Evolutionary conservation across 371 early-diverging fungal genomes (phyloP).

Genomic region (Capniomyces stellatus): DNA sequence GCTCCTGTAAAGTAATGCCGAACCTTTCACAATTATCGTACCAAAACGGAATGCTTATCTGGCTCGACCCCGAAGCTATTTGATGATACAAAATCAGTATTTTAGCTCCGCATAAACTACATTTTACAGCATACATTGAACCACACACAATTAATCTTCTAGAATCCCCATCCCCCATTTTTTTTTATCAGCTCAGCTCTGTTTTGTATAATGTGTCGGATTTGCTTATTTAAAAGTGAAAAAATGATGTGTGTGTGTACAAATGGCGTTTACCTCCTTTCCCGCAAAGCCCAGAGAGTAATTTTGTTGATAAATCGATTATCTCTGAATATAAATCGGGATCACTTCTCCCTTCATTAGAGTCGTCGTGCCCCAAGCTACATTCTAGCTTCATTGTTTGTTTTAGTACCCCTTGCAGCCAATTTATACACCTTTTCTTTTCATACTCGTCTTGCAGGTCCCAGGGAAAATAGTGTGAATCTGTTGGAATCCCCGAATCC

Average conservation of each 20-base stretch:
- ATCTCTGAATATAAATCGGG: background rate
- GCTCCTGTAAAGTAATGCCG: slow-evolving; percentile 7
- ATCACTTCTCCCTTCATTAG: background rate
- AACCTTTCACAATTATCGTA: background rate
- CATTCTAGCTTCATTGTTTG: background rate
- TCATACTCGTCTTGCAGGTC: no score
- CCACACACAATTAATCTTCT: background rate
- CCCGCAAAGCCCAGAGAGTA: slow-evolving; percentile 2
- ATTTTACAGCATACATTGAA: background rate
- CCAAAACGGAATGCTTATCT: background rate
- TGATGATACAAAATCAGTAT: background rate
- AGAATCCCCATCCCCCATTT: no score
- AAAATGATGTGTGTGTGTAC: background rate
- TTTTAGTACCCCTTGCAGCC: background rate
- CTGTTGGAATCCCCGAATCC: no score
- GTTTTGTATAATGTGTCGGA: background rate
- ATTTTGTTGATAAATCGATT: background rate
- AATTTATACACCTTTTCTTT: background rate
- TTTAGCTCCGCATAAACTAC: background rate
- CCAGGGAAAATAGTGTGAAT: no score
- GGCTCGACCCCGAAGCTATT: background rate
- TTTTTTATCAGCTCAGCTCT: background rate
- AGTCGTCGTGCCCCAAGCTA: no score
- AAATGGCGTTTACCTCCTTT: slow-evolving; percentile 4
- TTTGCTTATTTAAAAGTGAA: background rate